Evolutionary conservation across 345 rosid species (phyloP), one percentile per base, ranked within the genome.

Genomic region (Eucalyptus microcorys): DNA sequence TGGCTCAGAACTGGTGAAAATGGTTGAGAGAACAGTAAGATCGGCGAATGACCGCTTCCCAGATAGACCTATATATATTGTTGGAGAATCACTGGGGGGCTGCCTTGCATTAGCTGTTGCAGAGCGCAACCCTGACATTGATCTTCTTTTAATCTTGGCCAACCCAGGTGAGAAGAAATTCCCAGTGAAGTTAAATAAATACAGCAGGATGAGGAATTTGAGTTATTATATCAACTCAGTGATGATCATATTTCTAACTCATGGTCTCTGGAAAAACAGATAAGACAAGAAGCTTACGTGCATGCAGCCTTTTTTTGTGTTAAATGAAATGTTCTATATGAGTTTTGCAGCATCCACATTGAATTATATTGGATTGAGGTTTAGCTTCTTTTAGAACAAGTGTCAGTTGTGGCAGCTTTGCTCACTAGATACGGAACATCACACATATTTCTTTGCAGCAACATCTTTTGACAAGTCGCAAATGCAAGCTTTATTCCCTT

Each of bases 81-180:
- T 95, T 84, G 99, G 98, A 66, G 98, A 97, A 89, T 95, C 97
- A 88, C 91, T 97, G 87, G 97, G 98, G 90, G 97, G 93, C 64
- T 96, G 99, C 91, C 91, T 96, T 47, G 98, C 95, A 85, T 93
- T 97, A 47, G 93, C 95, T 59, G 95, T 94, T 89, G 97, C 97
- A 3, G 94, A 97, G 87, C 93, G 92, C 49, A 97, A 95, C 89
- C 97, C 97, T 55, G 88, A 91, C 1, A 80, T 95, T 55, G 98
- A 97, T 92, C 97, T 97, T 88, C 87, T 93, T 57, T 91, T 97
- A 86, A 93, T 96, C 91, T 92, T 96, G 91, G 92, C 94, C 26
- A 96, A 95, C 91, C 97, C 98, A 94, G 97, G 97, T 96, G 88
- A 89, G 57, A 22, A 53, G 42, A n/a, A 55, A 10, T 50, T 13